Evolutionary conservation across 345 rosid genomes (phyloP).

Genomic region (Gossypium anomalum): DNA sequence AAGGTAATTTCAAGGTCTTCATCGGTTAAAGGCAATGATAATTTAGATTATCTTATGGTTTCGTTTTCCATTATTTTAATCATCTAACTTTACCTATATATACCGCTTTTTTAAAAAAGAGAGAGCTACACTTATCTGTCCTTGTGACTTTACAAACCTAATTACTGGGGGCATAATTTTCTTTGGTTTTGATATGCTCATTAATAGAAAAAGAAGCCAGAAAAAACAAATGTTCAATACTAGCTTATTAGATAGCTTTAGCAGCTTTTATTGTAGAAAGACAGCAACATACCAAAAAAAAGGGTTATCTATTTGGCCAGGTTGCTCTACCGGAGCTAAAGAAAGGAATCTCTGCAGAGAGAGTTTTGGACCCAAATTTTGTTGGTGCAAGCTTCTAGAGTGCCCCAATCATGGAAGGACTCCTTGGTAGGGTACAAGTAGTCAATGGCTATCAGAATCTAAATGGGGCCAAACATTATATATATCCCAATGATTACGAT

Average conservation of each 20-base stretch:
- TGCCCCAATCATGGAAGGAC: neutral
- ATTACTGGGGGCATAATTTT: neutral
- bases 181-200: neutral
- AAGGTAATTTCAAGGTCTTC: neutral
- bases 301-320: neutral
- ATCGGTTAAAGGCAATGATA: conserved; percentile 1
- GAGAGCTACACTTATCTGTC: neutral
- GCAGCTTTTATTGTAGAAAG: neutral
- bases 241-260: neutral
- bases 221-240: neutral
- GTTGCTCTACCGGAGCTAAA: neutral
- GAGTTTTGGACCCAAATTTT: neutral
- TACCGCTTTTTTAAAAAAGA: neutral
- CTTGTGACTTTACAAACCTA: neutral
- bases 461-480: neutral
- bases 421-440: neutral
- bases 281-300: neutral
- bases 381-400: neutral
- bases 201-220: neutral
- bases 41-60: conserved; percentile 3
- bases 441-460: neutral
- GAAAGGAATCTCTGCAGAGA: neutral
- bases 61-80: neutral
- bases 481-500: conserved; percentile 1
- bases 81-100: neutral